Base-by-base conservation (phyloP, 257 asterid genomes). In the Ajuga chamaepitys region DNA sequence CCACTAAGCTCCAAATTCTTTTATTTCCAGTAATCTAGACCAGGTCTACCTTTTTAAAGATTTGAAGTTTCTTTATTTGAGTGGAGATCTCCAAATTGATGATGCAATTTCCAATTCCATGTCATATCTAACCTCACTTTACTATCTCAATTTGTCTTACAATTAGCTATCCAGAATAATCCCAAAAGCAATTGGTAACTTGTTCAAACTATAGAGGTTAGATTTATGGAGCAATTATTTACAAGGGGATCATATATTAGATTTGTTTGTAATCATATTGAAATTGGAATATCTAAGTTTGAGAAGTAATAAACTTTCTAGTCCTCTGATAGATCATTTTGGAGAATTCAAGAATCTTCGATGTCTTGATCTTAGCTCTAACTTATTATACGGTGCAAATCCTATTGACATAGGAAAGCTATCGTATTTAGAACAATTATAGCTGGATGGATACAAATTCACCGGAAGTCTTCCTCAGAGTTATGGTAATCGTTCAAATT, bases 81-180 rank as follows among this genome's bases (percentile, higher is more conserved):
- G 14, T 3, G 0, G 9, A 14, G 64, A 46, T 51, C 6, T 2
- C 12, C 60, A 71, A 13, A 74, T 75, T 4, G 80, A 76, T 2
- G 25, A n/a, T n/a, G n/a, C 59, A 34, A 73, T 78, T 64, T 60
- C 72, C 5, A 52, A 62, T 17, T 25, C 37, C n/a, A 42, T 78
- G 9, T 51, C 63, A 24, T 66, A 74, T 61, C 53, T 70, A 46
- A 78, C 55, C 18, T 78, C 72, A 26, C 62, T 78, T 17, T 20
- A 17, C 10, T 5, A 16, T 2, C 24, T 66, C 11, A 44, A 35
- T 13, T 40, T 78, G 12, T 10, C 45, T 16, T 4, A 1, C 5
- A 78, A 78, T 56, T 11, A 26, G 50, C 58, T 78, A 28, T 64
- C 83, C 1, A 75, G 64, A 17, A 58, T 70, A 13, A 30, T 74